These are phyloP conservation scores for Camelina hispida DNA, from an alignment of 345 rosid species.

Conservation along the genomic window DNA sequence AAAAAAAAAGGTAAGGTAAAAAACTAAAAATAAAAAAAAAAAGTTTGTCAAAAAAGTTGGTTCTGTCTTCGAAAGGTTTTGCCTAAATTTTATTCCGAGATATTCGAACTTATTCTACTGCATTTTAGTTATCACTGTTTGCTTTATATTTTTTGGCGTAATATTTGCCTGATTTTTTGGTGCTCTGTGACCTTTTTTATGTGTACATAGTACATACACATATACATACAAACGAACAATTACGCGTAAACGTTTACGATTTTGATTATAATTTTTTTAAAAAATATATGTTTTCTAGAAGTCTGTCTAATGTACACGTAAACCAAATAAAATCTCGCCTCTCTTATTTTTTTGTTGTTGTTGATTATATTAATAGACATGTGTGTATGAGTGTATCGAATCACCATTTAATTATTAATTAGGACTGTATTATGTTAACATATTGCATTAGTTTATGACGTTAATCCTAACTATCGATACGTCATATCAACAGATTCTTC, in stretches of 20 bases:
- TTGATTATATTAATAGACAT: too few relatives aligned
- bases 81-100: neutral
- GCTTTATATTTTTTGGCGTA: neutral
- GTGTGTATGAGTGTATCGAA: too few relatives aligned
- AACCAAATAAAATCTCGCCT: too few relatives aligned
- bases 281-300: too few relatives aligned
- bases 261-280: too few relatives aligned
- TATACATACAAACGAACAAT: too few relatives aligned
- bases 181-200: neutral
- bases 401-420: too few relatives aligned
- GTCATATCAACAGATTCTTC: conserved; percentile 38
- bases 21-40: neutral
- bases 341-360: too few relatives aligned
- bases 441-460: conserved; percentile 4
- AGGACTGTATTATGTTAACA: too few relatives aligned
- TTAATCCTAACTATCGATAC: neutral
- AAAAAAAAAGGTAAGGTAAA: neutral
- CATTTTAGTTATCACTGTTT: conserved; percentile 16
- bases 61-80: conserved; percentile 32
- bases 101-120: conserved; percentile 7
- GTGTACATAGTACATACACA: too few relatives aligned
- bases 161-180: conserved; percentile 5
- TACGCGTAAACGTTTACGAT: too few relatives aligned
- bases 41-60: conserved; percentile 15
- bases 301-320: too few relatives aligned